Percentiles rank a stretch among this genome's conserved stretches.
These are phyloP conservation scores for Blastocystis sp. DNA, from an alignment of 352 stramenopile genomes.

Conservation along the genomic window DNA sequence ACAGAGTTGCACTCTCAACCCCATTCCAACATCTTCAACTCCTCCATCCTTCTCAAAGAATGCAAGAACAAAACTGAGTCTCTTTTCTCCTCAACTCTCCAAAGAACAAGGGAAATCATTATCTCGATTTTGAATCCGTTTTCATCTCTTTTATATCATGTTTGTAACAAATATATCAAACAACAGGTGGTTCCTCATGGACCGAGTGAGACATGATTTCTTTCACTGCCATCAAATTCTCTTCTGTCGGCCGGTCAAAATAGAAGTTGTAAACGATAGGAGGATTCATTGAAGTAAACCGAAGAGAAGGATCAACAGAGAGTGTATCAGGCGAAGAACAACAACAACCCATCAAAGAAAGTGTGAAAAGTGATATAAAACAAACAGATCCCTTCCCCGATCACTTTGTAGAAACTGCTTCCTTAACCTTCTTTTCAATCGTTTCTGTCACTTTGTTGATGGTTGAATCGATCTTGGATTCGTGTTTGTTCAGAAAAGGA, in stretches of 20 bases:
- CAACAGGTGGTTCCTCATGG: neutral
- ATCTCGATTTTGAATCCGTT: neutral
- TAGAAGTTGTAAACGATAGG: conserved; percentile 26
- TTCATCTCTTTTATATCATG: neutral
- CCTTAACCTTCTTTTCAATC: neutral
- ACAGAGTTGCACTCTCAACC: too few relatives aligned
- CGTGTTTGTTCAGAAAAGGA: neutral
- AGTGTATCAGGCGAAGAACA: neutral
- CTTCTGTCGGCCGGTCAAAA: neutral
- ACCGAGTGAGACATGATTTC: neutral
- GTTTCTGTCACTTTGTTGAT: neutral
- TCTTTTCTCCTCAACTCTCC: neutral
- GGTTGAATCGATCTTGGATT: neutral
- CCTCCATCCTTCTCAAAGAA: too few relatives aligned
- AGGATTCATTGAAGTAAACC: neutral
- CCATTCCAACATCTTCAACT: too few relatives aligned
- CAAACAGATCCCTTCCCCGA: neutral
- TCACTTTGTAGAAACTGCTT: neutral
- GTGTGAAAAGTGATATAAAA: neutral
- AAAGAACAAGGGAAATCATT: neutral
- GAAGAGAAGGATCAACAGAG: neutral
- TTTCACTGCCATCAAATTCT: neutral
- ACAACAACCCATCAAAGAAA: conserved; percentile 20
- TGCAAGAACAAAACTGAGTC: too few relatives aligned
- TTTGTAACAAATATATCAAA: neutral